These are phyloP conservation scores for Amaranthus palmeri DNA, from an alignment of 148 eudicot species.

Conservation along the genomic window DNA sequence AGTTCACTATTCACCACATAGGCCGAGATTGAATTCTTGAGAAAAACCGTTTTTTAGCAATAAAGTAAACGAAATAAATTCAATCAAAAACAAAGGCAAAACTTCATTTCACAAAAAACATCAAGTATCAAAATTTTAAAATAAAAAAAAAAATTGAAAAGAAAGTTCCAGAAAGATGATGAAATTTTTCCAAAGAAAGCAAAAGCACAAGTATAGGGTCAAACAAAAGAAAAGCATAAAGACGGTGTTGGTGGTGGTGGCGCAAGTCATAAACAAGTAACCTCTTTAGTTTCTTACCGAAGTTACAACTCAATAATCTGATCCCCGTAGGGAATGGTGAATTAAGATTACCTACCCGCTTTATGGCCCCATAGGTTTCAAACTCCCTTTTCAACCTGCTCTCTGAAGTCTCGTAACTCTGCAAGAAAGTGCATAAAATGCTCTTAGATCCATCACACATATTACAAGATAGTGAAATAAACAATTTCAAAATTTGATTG, in stretches of 20 bases:
- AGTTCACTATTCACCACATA: neutral
- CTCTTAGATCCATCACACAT: neutral
- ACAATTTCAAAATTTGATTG: too few relatives aligned
- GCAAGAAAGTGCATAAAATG: conserved; percentile 20
- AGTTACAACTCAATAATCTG: conserved; percentile 56
- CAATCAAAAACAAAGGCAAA: neutral
- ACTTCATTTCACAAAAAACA: too few relatives aligned
- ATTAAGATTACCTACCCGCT: conserved; percentile 81
- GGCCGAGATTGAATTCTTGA: neutral
- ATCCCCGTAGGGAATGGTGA: conserved; percentile 43
- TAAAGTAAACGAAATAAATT: neutral
- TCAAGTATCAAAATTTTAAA: neutral
- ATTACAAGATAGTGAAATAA: too few relatives aligned
- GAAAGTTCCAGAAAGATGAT: neutral
- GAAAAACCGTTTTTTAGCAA: neutral
- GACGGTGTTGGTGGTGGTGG: neutral
- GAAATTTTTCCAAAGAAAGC: neutral
- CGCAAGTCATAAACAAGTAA: conserved; percentile 15
- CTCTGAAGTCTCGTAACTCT: conserved; percentile 93
- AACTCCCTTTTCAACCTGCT: conserved; percentile 99
- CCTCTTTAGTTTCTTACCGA: conserved; percentile 54
- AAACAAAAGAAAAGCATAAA: neutral
- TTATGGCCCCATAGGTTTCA: conserved; percentile 98
- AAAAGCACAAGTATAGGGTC: neutral
- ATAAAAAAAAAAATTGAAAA: neutral